These are phyloP conservation scores for Lactarius pseudohatsudake DNA, from an alignment of 768 basidiomycete species.

Conservation along the genomic window DNA sequence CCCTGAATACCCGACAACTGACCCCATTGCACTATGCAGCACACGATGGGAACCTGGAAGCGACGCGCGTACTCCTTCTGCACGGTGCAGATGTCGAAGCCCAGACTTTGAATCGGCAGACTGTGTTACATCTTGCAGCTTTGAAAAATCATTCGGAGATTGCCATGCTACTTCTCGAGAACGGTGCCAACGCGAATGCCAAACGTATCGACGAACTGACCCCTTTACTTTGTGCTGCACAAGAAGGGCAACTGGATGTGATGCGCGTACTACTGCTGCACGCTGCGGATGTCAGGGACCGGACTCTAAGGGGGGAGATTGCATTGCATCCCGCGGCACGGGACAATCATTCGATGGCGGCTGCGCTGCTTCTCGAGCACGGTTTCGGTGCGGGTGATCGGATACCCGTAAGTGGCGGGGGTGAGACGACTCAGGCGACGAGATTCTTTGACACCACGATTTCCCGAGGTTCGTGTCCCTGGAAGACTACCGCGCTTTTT, in stretches of 20 bases:
- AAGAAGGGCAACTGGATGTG: neutral
- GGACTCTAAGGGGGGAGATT: too few relatives aligned
- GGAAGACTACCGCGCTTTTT: constrained; percentile 4
- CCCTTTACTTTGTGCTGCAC: neutral
- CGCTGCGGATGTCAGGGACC: too few relatives aligned
- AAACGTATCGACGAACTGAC: neutral
- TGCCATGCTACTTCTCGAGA: neutral
- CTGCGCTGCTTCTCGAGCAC: too few relatives aligned
- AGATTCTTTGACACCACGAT: constrained; percentile 56
- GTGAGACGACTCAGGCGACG: constrained; percentile 41
- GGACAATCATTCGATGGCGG: too few relatives aligned
- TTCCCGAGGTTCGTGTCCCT: constrained; percentile 49
- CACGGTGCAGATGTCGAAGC: too few relatives aligned
- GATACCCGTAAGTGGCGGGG: constrained; percentile 68
- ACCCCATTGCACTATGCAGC: neutral
- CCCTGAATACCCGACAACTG: neutral
- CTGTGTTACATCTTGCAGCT: too few relatives aligned
- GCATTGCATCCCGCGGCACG: too few relatives aligned
- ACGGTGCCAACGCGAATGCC: neutral
- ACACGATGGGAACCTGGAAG: neutral
- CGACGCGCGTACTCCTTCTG: too few relatives aligned
- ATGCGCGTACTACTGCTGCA: too few relatives aligned
- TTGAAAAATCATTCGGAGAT: neutral
- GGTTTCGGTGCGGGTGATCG: too few relatives aligned
- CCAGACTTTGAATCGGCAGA: too few relatives aligned